These are phyloP conservation scores for Gracilariopsis chorda DNA, from an alignment of 23 red algal species.

Conservation along the genomic window DNA sequence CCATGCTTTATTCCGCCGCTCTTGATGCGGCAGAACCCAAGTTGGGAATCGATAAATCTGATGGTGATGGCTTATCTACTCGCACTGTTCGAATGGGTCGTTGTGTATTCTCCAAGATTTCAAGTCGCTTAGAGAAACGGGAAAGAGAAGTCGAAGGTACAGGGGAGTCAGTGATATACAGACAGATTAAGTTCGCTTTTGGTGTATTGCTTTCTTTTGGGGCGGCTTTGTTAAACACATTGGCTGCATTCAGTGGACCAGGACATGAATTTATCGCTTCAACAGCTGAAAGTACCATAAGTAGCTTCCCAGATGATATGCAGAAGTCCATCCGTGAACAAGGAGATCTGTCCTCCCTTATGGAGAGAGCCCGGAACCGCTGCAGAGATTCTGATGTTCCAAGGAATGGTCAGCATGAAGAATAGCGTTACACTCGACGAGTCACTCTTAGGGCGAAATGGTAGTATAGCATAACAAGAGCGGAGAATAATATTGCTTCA, in stretches of 20 bases:
- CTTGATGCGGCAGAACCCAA: background rate
- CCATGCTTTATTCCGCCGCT: background rate
- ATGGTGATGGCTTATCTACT: background rate
- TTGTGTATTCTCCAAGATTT: background rate
- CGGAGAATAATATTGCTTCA: too few species aligned
- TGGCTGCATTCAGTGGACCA: background rate
- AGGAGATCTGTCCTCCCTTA: background rate
- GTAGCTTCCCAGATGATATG: slow-evolving; percentile 5
- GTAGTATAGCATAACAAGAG: too few species aligned
- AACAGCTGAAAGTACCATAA: background rate
- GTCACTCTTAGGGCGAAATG: too few species aligned
- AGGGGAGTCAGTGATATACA: background rate
- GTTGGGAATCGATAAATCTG: background rate
- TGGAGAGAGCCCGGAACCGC: too few species aligned
- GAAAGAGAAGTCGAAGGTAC: background rate
- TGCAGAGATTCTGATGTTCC: too few species aligned
- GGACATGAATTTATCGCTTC: background rate
- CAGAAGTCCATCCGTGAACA: background rate
- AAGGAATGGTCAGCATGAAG: too few species aligned
- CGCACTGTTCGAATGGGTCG: background rate
- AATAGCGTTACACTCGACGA: too few species aligned
- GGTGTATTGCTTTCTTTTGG: background rate
- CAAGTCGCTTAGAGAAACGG: background rate
- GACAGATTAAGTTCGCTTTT: background rate
- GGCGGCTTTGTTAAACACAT: background rate